Evolutionary conservation across 306 rosid genomes (phyloP).

Genomic region (Pachyrhizus erosus): DNA sequence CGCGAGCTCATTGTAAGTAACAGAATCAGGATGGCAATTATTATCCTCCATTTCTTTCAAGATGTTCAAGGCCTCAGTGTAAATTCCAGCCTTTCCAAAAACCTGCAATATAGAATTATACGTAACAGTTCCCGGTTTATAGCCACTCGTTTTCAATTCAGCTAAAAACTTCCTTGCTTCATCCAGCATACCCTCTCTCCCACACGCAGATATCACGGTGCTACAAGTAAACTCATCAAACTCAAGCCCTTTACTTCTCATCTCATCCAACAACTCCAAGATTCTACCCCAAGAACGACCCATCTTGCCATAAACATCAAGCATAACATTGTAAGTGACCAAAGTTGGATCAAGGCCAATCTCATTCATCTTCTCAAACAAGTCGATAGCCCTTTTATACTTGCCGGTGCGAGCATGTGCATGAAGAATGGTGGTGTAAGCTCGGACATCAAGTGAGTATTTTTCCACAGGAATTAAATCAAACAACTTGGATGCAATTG

Average conservation of each 20-base stretch:
- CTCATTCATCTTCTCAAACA: slow-evolving; percentile 78
- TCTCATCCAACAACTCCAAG: slow-evolving; percentile 81
- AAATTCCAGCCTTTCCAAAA: slow-evolving; percentile 89
- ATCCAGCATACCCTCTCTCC: slow-evolving; percentile 82
- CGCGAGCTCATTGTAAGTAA: slow-evolving; percentile 94
- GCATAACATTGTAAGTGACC: slow-evolving; percentile 96
- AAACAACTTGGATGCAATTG: slow-evolving; percentile 77
- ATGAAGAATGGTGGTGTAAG: slow-evolving; percentile 81
- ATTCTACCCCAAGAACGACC: slow-evolving; percentile 88
- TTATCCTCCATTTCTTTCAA: slow-evolving; percentile 87
- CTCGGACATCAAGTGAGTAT: slow-evolving; percentile 77
- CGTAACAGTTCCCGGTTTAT: slow-evolving; percentile 81
- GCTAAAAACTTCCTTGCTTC: slow-evolving; percentile 85
- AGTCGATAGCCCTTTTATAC: slow-evolving; percentile 70
- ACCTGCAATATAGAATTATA: slow-evolving; percentile 87
- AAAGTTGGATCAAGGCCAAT: slow-evolving; percentile 78
- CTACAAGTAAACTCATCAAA: slow-evolving; percentile 95
- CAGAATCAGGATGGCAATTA: slow-evolving; percentile 71
- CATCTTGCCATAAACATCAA: slow-evolving; percentile 95
- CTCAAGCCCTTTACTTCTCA: slow-evolving; percentile 66
- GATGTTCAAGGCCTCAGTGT: slow-evolving; percentile 78
- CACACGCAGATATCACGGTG: slow-evolving; percentile 93
- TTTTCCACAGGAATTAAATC: slow-evolving; percentile 78
- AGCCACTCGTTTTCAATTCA: slow-evolving; percentile 69
- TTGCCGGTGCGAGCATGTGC: slow-evolving; percentile 78